Evolutionary conservation across 2,329 filamentous ascomycete species (phyloP).

Genomic region (Akanthomyces lecanii): DNA sequence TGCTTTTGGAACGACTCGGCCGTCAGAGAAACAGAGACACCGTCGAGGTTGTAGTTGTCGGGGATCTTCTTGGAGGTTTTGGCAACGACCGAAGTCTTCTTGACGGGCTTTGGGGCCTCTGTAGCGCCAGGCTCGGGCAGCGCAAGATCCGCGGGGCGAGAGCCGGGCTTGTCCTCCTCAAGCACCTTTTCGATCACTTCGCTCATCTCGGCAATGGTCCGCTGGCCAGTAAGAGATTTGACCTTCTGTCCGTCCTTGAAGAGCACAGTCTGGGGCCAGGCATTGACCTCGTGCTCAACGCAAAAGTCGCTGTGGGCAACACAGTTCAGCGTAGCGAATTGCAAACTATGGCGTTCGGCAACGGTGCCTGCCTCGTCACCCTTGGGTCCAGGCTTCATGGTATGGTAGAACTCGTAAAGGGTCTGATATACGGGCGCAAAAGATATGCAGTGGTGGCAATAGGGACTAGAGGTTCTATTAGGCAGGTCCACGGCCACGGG

Average conservation of each 20-base stretch:
- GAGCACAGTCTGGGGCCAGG: constrained; percentile 73
- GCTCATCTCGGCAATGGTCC: constrained; percentile 63
- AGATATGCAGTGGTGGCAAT: constrained; percentile 67
- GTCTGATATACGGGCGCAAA: constrained; percentile 88
- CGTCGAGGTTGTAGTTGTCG: constrained; percentile 58
- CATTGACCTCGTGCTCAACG: constrained; percentile 57
- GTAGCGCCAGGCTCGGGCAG: constrained; percentile 69
- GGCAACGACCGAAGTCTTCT: constrained; percentile 14
- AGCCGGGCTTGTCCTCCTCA: constrained; percentile 75
- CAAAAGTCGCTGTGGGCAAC: constrained; percentile 78
- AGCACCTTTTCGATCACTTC: constrained; percentile 70
- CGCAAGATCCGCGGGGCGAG: constrained; percentile 62
- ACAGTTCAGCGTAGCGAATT: constrained; percentile 84
- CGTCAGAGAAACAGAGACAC: constrained; percentile 69
- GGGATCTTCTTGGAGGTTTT: constrained; percentile 20
- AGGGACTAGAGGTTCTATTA: constrained; percentile 43
- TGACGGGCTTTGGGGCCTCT: constrained; percentile 31
- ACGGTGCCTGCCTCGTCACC: constrained; percentile 58
- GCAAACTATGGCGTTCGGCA: constrained; percentile 79
- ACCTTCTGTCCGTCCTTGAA: constrained; percentile 73
- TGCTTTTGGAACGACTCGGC: constrained; percentile 80
- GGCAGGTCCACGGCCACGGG: constrained; percentile 16
- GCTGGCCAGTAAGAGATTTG: constrained; percentile 61
- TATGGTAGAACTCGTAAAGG: constrained; percentile 91
- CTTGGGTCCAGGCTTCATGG: constrained; percentile 65